Conservation (phyloP, 306 rosid genomes). For the Prunus campanulata region DNA sequence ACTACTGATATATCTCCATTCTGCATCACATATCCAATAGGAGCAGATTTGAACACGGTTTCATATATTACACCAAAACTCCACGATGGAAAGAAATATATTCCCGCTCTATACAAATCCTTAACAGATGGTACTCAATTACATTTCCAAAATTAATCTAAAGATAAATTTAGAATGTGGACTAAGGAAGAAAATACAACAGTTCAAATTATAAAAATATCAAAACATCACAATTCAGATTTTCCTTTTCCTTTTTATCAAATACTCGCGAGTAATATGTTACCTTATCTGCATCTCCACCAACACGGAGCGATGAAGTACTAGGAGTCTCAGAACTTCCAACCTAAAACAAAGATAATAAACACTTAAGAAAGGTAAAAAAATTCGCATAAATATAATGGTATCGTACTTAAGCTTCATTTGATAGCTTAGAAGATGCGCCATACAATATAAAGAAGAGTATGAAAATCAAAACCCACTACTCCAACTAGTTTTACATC, state of each 20-base stretch:
- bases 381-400: background rate
- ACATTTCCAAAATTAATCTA: background rate
- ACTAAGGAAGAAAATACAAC: background rate
- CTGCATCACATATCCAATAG: background rate
- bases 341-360: slow-evolving; percentile 41
- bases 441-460: background rate
- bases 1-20: background rate
- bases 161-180: background rate
- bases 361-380: slow-evolving; percentile 5
- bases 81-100: background rate
- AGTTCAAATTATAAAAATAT: background rate
- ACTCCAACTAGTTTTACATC: background rate
- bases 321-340: slow-evolving; percentile 59
- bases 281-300: slow-evolving; percentile 71
- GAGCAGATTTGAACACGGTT: background rate
- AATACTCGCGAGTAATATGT: background rate
- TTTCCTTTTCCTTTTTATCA: background rate
- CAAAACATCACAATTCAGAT: background rate
- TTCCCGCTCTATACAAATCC: background rate
- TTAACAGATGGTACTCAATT: background rate
- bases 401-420: background rate
- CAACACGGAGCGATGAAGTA: slow-evolving; percentile 53
- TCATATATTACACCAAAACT: background rate
- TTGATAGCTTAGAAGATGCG: slow-evolving; percentile 8
- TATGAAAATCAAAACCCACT: background rate